phyloP scores from a whole-genome alignment of 2,329 filamentous ascomycete species.

The Berkeleyomyces basicola region DNA sequence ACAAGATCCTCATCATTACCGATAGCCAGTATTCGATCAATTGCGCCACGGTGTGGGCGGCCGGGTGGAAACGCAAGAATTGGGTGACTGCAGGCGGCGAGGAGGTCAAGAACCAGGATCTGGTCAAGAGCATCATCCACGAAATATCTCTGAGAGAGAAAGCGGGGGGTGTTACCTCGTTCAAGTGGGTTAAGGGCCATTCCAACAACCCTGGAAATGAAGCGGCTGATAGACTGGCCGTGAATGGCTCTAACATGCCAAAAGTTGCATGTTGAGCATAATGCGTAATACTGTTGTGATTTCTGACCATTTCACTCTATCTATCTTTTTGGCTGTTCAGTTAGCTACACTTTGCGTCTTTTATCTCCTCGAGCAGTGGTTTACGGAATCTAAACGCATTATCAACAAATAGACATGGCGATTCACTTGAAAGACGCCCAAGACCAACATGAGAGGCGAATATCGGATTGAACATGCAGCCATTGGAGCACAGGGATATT shows the following conservation, averaged over 20 bases:
- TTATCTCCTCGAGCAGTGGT: not conserved
- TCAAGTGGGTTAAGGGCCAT: conserved; percentile 87
- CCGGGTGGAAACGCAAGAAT: conserved; percentile 54
- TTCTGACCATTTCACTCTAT: not conserved
- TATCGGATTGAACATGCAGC: not conserved
- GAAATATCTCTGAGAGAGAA: conserved; percentile 53
- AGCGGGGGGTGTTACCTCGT: conserved; percentile 45
- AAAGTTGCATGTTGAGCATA: not conserved
- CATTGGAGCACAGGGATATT: too few species aligned
- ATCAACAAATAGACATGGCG: not conserved
- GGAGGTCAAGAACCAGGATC: conserved; percentile 70
- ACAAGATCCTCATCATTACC: conserved; percentile 61
- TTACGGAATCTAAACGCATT: not conserved
- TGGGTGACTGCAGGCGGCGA: conserved; percentile 62
- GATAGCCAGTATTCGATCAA: conserved; percentile 86
- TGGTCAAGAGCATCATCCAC: conserved; percentile 55
- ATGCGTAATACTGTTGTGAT: not conserved
- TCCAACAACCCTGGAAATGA: conserved; percentile 54
- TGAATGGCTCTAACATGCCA: conserved; percentile 26
- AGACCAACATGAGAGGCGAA: not conserved
- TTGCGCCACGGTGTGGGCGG: conserved; percentile 72
- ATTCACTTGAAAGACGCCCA: not conserved
- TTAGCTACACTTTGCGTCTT: not conserved
- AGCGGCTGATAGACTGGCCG: conserved; percentile 64
- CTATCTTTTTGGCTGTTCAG: not conserved